Conservation (phyloP, 2,329 filamentous ascomycete genomes). For the Cercospora sp. region DNA sequence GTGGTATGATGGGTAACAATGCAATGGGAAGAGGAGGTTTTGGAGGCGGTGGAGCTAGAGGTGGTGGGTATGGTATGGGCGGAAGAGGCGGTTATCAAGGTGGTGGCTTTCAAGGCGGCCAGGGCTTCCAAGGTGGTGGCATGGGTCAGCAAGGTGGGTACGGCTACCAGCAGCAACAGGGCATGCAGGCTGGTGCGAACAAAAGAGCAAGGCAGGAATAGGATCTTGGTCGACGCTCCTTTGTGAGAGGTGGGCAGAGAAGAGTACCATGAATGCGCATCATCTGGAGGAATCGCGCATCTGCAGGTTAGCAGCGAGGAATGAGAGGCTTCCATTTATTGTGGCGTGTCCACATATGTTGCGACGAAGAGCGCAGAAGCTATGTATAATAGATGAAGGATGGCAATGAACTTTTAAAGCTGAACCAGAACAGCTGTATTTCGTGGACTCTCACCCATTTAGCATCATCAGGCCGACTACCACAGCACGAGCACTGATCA, state of each 20-base stretch:
- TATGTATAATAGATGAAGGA: not conserved
- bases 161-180: conserved; percentile 44
- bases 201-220: conserved; percentile 15
- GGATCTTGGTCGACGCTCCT: not conserved
- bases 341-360: not conserved
- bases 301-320: not conserved
- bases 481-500: not conserved
- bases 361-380: not conserved
- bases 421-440: not conserved
- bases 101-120: conserved; percentile 44
- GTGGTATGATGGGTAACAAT: conserved; percentile 40
- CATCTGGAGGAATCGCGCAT: not conserved
- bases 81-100: conserved; percentile 49
- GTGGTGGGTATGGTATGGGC: conserved; percentile 44
- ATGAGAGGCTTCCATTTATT: not conserved
- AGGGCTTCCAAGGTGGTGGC: conserved; percentile 44
- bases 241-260: too few species aligned
- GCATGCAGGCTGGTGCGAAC: conserved; percentile 14
- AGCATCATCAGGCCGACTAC: not conserved
- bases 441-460: not conserved
- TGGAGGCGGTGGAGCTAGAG: conserved; percentile 48
- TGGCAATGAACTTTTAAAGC: not conserved
- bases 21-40: conserved; percentile 33
- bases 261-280: not conserved
- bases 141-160: conserved; percentile 41